Base-by-base conservation (phyloP, 2,329 filamentous ascomycete genomes). In the Paracoccidioides lutzii region DNA sequence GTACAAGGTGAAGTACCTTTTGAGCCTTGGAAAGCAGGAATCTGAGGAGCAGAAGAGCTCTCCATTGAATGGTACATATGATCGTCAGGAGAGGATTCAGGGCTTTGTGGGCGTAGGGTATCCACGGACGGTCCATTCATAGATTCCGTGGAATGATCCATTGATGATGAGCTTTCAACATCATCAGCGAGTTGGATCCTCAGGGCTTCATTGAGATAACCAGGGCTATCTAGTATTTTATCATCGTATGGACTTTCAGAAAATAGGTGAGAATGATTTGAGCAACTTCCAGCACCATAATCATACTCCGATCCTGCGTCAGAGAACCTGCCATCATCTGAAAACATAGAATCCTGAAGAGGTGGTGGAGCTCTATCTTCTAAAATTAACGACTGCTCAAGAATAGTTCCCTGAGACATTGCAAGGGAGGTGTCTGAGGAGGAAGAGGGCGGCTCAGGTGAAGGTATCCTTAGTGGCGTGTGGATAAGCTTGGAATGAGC, bases 241-340 rank as follows among this genome's bases (percentile, higher is more conserved):
- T 71, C 68, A 53, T 68, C 63, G 52, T 59, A 60, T 35, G 57
- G 59, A 41, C 59, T 62, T 15, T 63, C 59, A 9, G 59, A 61
- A 43, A 70, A 59, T n/a, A 60, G 51, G 6, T 60, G 64, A 38
- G 65, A 65, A 37, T 66, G 62, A 32, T 65, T 64, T 14, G 63
- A 56, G 45, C 62, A 64, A 14, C 59, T 58, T 55, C 64, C 64
- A 48, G 57, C 60, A 42, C 60, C 59, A 45, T 62, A 57, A 40
- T 67, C 70, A 37, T 59, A 62, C n/a, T 73, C 71, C 5, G 70
- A 69, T 40, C 67, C 69, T 15, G 71, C 71, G 58, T 74, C 71
- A 12, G 71, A 73, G 46, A 73, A 74, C 44, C 69, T 68, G 9
- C 71, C 71, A 57, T 71, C 68, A 38, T 66, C 62, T 33, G 69